Base-by-base conservation (phyloP, 164 flowering plant species). In the Magnolia sinica region DNA sequence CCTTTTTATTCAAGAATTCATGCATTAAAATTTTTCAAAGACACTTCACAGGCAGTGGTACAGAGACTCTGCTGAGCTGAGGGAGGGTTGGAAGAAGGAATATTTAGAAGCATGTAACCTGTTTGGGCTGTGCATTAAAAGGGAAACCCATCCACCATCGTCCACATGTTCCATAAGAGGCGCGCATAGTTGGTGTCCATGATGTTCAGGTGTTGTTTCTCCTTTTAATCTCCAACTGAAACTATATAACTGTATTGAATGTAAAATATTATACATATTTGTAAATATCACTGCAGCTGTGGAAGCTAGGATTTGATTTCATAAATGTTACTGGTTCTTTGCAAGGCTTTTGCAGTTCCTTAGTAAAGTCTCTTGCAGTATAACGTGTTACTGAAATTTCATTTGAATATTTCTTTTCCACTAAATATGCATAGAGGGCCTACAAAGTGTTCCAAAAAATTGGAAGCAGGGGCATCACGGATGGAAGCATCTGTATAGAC, bases 61-160 rank as follows among this genome's bases (percentile, higher is more conserved):
- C 69, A 65, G 23, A 68, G 79, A 80, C 31, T 73, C 81, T 19
- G 22, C 81, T 68, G 81, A 83, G 75, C 72, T 80, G 50, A 78
- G 82, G 77, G 83, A 83, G 65, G 79, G 77, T 50, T 80, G 79
- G 85, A 78, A 80, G 64, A 78, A 73, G 76, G 85, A 80, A 76
- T 80, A 80, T 29, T 29, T 77, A 19, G 85, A 37, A 19, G 76
- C 81, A 64, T 78, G 74, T 65, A 65, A 29, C 70, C 64, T 68
- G 68, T 65, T 75, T 52, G 82, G 82, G 24, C 52, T 80, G 77
- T 73, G 77, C 37, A 73, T 80, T 49, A 76, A 76, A 71, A 80
- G 76, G 73, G 81, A 78, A 67, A 80, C 77, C 50, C 85, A 73
- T 78, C 82, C 79, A 19, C 82, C 79, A n/a, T 75, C 81, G 7